Conservation (phyloP, 83 land plant genomes). For the Larix sibirica region DNA sequence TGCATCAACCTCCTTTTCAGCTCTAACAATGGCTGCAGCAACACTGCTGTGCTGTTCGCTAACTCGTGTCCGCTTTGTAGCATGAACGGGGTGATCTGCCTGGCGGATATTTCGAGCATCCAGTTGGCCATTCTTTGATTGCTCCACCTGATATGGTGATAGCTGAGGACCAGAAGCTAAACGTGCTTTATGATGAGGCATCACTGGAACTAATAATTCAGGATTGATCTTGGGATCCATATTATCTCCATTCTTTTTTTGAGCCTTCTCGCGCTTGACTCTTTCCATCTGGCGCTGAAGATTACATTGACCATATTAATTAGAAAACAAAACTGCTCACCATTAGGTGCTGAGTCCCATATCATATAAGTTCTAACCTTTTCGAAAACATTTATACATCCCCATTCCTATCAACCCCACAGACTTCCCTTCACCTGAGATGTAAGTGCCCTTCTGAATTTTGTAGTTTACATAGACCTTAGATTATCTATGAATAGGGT, state of each 20-base stretch:
- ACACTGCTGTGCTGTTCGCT: slow-evolving; percentile 47
- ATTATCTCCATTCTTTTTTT: slow-evolving; percentile 76
- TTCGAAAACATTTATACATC: neutral
- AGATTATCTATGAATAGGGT: too few relatives aligned
- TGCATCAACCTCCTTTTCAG: slow-evolving; percentile 54
- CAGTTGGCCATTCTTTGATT: neutral
- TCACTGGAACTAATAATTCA: slow-evolving; percentile 69
- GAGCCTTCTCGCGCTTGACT: slow-evolving; percentile 75
- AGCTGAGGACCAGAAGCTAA: slow-evolving; percentile 80
- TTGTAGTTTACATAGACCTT: too few relatives aligned
- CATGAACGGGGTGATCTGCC: slow-evolving; percentile 21
- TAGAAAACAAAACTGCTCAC: slow-evolving; percentile 8
- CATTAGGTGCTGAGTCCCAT: neutral
- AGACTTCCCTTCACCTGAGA: neutral
- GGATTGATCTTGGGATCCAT: slow-evolving; percentile 53
- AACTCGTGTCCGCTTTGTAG: slow-evolving; percentile 52
- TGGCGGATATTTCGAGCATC: neutral
- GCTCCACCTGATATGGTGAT: slow-evolving; percentile 57
- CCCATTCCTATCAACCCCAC: neutral
- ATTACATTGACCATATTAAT: neutral
- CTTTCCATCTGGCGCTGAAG: slow-evolving; percentile 85
- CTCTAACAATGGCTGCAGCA: slow-evolving; percentile 77
- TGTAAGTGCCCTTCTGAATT: too few relatives aligned
- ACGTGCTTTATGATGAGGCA: slow-evolving; percentile 69
- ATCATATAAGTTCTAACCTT: too few relatives aligned